Conservation (phyloP, 2,329 filamentous ascomycete species). For the Blastomyces emzantsi region DNA sequence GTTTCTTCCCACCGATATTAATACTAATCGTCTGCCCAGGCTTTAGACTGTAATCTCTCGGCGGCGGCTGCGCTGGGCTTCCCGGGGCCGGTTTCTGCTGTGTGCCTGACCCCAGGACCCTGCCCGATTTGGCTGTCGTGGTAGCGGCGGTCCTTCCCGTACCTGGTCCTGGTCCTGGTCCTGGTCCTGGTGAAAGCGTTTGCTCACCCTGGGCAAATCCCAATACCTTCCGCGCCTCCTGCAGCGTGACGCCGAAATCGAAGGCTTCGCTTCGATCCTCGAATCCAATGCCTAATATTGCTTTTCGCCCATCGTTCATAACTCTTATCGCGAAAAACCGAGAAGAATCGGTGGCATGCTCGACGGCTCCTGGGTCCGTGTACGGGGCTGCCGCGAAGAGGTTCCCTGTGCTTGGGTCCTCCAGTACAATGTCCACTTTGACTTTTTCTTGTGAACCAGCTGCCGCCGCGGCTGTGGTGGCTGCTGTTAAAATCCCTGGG, state of each 20-base stretch:
- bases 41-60: conserved; percentile 72
- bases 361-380: conserved; percentile 55
- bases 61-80: conserved; percentile 25
- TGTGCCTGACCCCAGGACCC: neutral
- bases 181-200: conserved; percentile 9
- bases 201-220: conserved; percentile 45
- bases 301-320: conserved; percentile 67
- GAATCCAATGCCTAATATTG: conserved; percentile 74
- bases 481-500: conserved; percentile 20
- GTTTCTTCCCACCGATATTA: conserved; percentile 52
- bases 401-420: conserved; percentile 62
- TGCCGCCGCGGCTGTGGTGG: conserved; percentile 19
- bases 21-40: conserved; percentile 84
- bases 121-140: conserved; percentile 9
- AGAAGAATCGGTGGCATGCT: conserved; percentile 67
- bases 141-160: conserved; percentile 15
- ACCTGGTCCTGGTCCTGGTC: conserved; percentile 12
- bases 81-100: conserved; percentile 8
- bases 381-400: conserved; percentile 82
- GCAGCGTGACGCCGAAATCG: conserved; percentile 71
- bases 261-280: conserved; percentile 80
- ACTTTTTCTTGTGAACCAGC: conserved; percentile 44
- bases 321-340: conserved; percentile 81
- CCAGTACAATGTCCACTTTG: conserved; percentile 67
- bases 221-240: conserved; percentile 64